Base-by-base conservation (phyloP, 768 basidiomycete species). In the Sutorius australiensis region DNA sequence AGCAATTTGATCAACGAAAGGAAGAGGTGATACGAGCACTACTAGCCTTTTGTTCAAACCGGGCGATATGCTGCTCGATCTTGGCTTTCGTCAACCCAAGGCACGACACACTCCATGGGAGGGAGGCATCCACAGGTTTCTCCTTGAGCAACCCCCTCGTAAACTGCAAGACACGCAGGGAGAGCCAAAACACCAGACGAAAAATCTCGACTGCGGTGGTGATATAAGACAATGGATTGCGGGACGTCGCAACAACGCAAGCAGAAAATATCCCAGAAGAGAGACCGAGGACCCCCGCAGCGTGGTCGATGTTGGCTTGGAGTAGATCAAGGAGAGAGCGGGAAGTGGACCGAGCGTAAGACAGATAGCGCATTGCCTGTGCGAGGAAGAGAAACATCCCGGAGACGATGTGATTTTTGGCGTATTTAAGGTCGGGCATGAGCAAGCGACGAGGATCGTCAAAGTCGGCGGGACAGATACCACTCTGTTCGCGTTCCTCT, bases 231-330 rank as follows among this genome's bases (percentile, higher is more conserved):
- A 77, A 63, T 30, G 67, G 58, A 24, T 66, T 70, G 10, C 56
- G 45, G 0, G 82, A 80, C 2, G 77, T 70, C 40, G 73, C 77
- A 5, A 77, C 77, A 14, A 81, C 76, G 50, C 77, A 77, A 8
- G 82, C 80, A 16, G 77, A 69, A 39, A 83, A 67, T 49, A 82
- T 74, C 28, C 81, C 82, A 42, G 80, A 81, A n/a, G 80, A 82
- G 63, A 81, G 78, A 5, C 77, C 81, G 7, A 81, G 62, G 45
- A 81, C 59, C 12, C 79, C 78, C 19, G 70, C 36, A 2, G 51
- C 56, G 41, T 75, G 60, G 13, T 67, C 52, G 34, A 58, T 39
- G 55, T 80, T 80, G 30, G 48, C 37, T 51, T 65, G 57, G 27
- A 79, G 59, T 31, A 64, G 43, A 30, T 72, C 63, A 6, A 51